A percentile compares a stretch with the other conserved stretches of the same genome.
phyloP scores from a whole-genome alignment of 148 eudicot genomes.

The Fagopyrum esculentum region DNA sequence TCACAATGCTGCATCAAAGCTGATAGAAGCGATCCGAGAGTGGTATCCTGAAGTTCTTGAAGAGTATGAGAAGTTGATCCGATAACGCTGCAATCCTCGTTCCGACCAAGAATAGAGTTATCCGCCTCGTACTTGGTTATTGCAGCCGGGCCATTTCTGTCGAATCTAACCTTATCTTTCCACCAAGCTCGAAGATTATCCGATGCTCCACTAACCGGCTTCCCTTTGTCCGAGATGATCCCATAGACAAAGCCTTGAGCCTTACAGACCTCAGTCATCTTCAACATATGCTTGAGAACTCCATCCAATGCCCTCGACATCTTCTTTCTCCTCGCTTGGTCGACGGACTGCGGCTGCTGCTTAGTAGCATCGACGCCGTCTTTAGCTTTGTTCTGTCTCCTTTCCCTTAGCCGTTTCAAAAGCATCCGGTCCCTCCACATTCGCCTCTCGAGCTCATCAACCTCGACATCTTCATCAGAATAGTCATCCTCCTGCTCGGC shows the following conservation, averaged over 20 bases:
- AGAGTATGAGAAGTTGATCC: conserved; percentile 34
- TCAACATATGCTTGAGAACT: conserved; percentile 38
- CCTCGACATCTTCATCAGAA: conserved; percentile 53
- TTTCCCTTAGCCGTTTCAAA: conserved; percentile 40
- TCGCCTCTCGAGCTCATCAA: conserved; percentile 51
- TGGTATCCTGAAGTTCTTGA: conserved; percentile 59
- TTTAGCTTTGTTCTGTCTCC: conserved; percentile 35
- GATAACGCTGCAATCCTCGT: conserved; percentile 24
- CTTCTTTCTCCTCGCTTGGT: conserved; percentile 16
- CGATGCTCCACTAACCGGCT: conserved; percentile 56
- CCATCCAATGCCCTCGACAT: conserved; percentile 17
- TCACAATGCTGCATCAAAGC: conserved; percentile 62
- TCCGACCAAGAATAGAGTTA: conserved; percentile 30
- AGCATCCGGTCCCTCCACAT: conserved; percentile 53
- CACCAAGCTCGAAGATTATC: conserved; percentile 65
- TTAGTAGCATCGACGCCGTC: conserved; percentile 15
- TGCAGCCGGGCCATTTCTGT: conserved; percentile 54
- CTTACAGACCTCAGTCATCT: conserved; percentile 60
- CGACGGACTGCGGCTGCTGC: conserved; percentile 8
- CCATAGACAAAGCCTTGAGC: conserved; percentile 64
- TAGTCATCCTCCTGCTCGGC: conserved; percentile 41
- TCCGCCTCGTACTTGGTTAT: conserved; percentile 44
- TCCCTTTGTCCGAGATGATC: conserved; percentile 53
- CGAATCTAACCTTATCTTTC: conserved; percentile 59
- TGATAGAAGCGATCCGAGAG: conserved; percentile 51